Conservation (phyloP, 108 stramenopile genomes). For the Stephanodiscus minutulus region DNA sequence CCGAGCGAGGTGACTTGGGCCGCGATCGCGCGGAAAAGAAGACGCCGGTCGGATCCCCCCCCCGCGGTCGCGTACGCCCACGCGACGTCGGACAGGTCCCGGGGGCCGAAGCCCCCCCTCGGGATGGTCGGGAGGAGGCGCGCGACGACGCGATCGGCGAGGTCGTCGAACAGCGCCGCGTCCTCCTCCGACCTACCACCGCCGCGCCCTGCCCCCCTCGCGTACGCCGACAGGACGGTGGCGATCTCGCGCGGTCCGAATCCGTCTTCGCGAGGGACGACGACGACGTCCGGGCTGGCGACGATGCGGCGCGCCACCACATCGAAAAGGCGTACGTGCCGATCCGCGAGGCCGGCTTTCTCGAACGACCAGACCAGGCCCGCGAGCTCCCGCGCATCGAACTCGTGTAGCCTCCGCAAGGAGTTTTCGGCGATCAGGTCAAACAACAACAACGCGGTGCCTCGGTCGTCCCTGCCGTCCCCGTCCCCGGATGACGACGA, state of each 20-base stretch:
- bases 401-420: not conserved
- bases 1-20: not conserved
- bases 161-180: constrained; percentile 13
- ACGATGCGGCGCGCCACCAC: constrained; percentile 3
- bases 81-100: constrained; percentile 11
- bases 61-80: constrained; percentile 8
- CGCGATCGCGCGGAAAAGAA: not conserved
- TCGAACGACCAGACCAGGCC: constrained; percentile 19
- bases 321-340: not conserved
- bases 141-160: constrained; percentile 9
- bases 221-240: constrained; percentile 15
- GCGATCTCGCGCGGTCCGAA: constrained; percentile 18
- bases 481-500: too few species aligned
- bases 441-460: constrained; percentile 17
- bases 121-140: too few species aligned
- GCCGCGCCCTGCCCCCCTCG: not conserved
- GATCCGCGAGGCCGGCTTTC: not conserved
- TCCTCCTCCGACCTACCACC: not conserved
- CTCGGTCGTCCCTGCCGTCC: too few species aligned
- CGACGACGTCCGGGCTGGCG: not conserved
- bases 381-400: constrained; percentile 15
- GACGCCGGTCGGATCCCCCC: not conserved
- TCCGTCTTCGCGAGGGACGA: not conserved
- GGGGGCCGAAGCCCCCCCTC: constrained; percentile 9
- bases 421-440: constrained; percentile 12